Percentiles rank a stretch among this genome's conserved stretches.
Conservation (phyloP, 257 asterid species). For the Eucommia ulmoides region DNA sequence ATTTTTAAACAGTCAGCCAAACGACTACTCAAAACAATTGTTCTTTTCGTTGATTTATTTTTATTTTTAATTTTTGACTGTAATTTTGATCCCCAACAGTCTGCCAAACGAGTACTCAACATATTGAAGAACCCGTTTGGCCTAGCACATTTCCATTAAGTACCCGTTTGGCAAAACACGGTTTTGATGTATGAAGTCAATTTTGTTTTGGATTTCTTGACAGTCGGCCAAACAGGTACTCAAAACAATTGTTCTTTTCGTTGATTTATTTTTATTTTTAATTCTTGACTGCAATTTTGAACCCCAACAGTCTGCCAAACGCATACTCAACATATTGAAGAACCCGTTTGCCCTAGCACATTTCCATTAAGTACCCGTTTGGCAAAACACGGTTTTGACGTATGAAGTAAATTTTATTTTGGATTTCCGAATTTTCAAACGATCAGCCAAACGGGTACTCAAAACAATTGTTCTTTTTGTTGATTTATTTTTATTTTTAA, state of each 20-base stretch:
- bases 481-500: neutral
- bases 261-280: neutral
- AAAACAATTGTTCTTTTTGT: no score
- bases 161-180: neutral
- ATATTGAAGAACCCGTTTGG: no score
- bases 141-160: neutral
- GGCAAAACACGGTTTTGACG: neutral
- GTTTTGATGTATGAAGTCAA: neutral
- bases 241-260: no score
- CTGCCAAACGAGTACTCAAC: no score
- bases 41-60: no score
- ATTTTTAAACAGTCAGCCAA: neutral
- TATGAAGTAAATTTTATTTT: neutral
- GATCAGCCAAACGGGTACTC: no score
- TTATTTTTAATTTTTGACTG: neutral
- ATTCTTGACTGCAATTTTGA: neutral
- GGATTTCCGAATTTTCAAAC: no score
- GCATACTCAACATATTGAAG: no score
- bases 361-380: neutral
- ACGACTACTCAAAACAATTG: no score
- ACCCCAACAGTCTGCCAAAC: neutral
- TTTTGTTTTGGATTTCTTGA: neutral
- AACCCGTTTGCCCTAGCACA: neutral
- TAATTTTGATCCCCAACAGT: neutral
- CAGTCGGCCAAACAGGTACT: no score